Evolutionary conservation across 2,329 filamentous ascomycete species (phyloP), one percentile per base, ranked within the genome.

Genomic region (Rosellinia necatrix): DNA sequence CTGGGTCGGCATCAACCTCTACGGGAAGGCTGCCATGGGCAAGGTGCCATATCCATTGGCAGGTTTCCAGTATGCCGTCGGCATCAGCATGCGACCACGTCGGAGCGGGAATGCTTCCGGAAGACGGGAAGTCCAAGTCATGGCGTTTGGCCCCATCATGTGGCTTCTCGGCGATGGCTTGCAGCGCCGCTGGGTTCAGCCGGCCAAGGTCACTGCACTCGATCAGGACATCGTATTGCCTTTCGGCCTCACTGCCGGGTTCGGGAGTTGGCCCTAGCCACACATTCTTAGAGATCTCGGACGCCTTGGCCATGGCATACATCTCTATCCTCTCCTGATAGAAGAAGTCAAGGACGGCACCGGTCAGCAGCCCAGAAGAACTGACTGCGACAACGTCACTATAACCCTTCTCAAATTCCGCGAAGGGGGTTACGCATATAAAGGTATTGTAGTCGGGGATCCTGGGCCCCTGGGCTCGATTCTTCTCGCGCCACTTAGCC

Each of bases 201-300:
- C 87, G 85, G 2, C 92, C 92, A 21, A 92, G 75, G 71, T 99
- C 94, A 68, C 83, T 93, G 62, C 93, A 90, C 74, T 97, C 93
- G 60, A 99, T 90, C 52, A 94, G 78, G 21, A 97, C 76, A 69
- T 97, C 92, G 69, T 87, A 96, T n/a, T 75, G 70, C n/a, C 76
- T 72, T 52, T 87, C 82, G 29, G 85, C 81, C 1, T 78, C 74
- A 66, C 80, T 77, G 1, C 80, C 76, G 2, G 83, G 79, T 62
- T 96, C 90, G 0, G 92, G 91, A 0, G 91, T 94, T 2, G 91
- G 90, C 0, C 94, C 94, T 57, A 97, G 79, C 83, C 88, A 97
- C 22, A 97, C 91, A 69, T 97, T 97, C 63, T 84, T 81, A 49
- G 90, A 87, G 60, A 97, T 96, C 71, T 96, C 90, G 0, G 92